A percentile compares a stretch with the other conserved stretches of the same genome.
phyloP scores from a whole-genome alignment of 192 early-diverging fungal genomes.

The Coemansia sp. region DNA sequence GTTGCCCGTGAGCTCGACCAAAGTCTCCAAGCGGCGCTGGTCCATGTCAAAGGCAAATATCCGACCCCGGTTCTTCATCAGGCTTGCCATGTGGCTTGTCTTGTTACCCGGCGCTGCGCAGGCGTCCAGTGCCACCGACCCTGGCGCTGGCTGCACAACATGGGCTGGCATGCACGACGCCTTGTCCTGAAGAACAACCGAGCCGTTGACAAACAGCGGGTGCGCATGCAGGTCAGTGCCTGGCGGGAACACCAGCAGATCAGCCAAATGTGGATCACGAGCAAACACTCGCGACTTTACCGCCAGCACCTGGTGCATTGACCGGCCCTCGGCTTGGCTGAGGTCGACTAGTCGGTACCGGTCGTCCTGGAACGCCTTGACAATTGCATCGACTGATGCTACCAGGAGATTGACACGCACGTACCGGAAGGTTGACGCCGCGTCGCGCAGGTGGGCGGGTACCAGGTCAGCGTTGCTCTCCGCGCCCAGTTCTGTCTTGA shows the following conservation, averaged over 20 bases:
- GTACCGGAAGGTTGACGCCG: constrained; percentile 71
- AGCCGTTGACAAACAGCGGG: constrained; percentile 70
- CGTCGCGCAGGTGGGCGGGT: constrained; percentile 60
- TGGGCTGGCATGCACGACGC: constrained; percentile 94
- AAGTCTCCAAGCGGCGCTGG: constrained; percentile 66
- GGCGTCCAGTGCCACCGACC: constrained; percentile 77
- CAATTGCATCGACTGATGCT: constrained; percentile 68
- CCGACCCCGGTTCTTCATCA: constrained; percentile 84
- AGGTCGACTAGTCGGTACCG: constrained; percentile 60
- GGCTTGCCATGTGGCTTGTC: constrained; percentile 88
- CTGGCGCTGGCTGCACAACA: constrained; percentile 65
- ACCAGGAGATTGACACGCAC: constrained; percentile 87
- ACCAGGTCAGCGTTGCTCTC: constrained; percentile 74
- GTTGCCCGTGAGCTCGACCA: constrained; percentile 71
- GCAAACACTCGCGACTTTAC: constrained; percentile 27
- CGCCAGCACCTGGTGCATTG: constrained; percentile 14
- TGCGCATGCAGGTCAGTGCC: constrained; percentile 89
- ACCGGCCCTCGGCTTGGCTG: neutral
- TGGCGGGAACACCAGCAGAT: constrained; percentile 84
- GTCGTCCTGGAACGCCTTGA: constrained; percentile 62
- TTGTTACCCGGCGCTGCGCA: constrained; percentile 99
- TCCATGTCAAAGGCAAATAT: constrained; percentile 95
- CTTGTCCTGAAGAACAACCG: constrained; percentile 93
- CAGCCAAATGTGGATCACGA: constrained; percentile 76
- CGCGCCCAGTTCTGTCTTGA: constrained; percentile 71